Base-by-base conservation (phyloP, 202 grass and related monocot genomes). In the Cymbopogon flexuosus region DNA sequence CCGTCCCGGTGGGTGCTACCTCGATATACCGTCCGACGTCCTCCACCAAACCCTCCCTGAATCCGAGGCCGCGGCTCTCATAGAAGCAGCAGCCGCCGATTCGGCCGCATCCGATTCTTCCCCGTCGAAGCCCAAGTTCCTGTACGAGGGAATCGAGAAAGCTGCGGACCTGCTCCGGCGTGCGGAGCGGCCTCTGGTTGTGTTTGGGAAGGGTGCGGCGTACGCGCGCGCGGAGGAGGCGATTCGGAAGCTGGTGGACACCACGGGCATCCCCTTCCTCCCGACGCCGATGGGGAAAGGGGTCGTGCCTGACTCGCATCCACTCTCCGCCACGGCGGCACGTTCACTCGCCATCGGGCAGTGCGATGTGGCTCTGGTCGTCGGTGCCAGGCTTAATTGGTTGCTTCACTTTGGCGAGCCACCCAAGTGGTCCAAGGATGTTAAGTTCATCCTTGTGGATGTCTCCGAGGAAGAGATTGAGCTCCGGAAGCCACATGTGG, bases 281-380 rank as follows among this genome's bases (percentile, higher is more conserved):
- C 90, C 95, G 8, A 98, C 95, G 6, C 92, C 95, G 23, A 98
- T 98, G 95, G 95, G 95, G 18, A 98, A 98, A 37, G 95, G 95
- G 30, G 71, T 98, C 64, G 67, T 98, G 68, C 88, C 92, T 5
- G 95, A 98, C 65, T 31, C 77, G 1, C 95, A 98, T 43, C 90
- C 84, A 8, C 92, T 98, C 8, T 93, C 95, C 1, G 90, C 95
- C 58, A 93, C 95, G 0, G 95, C 95, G 0, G 92, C 92, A 12
- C 83, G 95, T 3, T 94, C 88, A 6, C 88, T 98, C 36, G 95
- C 95, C 49, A 91, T 98, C 2, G 86, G 88, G 5, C 83, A 81
- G 66, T 98, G 92, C 34, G 95, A 98, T 46, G 90, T 98, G 18
- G 95, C 90, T 0, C 84, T 98, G 2, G 77, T 98, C 41, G 33